These are phyloP conservation scores for Prunus persica DNA, from an alignment of 306 rosid genomes.

Conservation along the genomic window Prunus_persica_NCBIv2 NC_034016.1:20970501-20971000, in stretches of 20 bases:
- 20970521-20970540: slow-evolving; percentile 39
- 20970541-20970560: slow-evolving; percentile 55
- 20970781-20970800: slow-evolving; percentile 13
- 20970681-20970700: slow-evolving; percentile 26
- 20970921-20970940: slow-evolving; percentile 3
- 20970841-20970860: too few relatives aligned
- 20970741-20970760: not conserved
- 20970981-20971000: not conserved
- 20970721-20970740: slow-evolving; percentile 36
- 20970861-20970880: slow-evolving; percentile 31
- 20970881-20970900: slow-evolving; percentile 60
- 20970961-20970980: slow-evolving; percentile 11
- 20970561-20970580: slow-evolving; percentile 39
- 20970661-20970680: slow-evolving; percentile 21
- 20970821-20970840: not conserved
- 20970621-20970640: slow-evolving; percentile 68
- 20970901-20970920: slow-evolving; percentile 16
- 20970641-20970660: slow-evolving; percentile 37
- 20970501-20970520: slow-evolving; percentile 51
- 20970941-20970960: slow-evolving; percentile 1
- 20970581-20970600: slow-evolving; percentile 73
- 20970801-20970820: slow-evolving; percentile 11
- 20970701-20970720: slow-evolving; percentile 21
- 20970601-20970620: slow-evolving; percentile 72
- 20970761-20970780: slow-evolving; percentile 11